Percentiles rank a stretch among this genome's conserved stretches.
phyloP scores from a whole-genome alignment of 345 rosid species.

The Populus deltoides region DNA sequence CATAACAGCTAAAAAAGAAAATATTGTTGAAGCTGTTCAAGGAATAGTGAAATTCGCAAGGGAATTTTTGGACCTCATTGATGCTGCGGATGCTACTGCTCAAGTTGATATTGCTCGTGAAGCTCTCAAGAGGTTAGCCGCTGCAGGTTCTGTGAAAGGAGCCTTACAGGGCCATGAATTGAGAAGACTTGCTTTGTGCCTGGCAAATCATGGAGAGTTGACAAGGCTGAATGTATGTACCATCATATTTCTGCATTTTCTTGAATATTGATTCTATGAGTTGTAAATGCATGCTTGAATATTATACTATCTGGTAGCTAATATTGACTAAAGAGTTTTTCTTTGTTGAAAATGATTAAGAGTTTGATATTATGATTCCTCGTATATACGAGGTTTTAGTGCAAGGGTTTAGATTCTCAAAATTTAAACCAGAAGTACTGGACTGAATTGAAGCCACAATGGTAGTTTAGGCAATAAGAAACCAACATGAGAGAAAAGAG shows the following conservation, averaged over 20 bases:
- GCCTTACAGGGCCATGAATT: constrained; percentile 83
- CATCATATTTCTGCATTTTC: constrained; percentile 1
- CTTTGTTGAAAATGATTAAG: too few species aligned
- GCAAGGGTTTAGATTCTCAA: too few species aligned
- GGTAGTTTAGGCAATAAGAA: too few species aligned
- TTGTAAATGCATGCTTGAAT: constrained; percentile 18
- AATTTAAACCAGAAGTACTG: too few species aligned
- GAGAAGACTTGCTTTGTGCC: constrained; percentile 90
- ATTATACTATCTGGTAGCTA: background rate
- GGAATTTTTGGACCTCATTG: constrained; percentile 96
- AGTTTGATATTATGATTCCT: too few species aligned
- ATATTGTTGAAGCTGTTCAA: constrained; percentile 86
- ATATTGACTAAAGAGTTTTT: too few species aligned
- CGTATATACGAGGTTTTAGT: too few species aligned
- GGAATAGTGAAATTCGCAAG: constrained; percentile 87
- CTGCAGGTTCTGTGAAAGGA: constrained; percentile 96
- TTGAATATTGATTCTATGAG: constrained; percentile 3
- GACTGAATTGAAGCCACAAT: too few species aligned
- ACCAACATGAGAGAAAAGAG: too few species aligned
- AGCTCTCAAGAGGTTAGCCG: constrained; percentile 91
- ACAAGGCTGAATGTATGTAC: constrained; percentile 74
- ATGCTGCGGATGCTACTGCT: constrained; percentile 99
- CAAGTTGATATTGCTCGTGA: constrained; percentile 89
- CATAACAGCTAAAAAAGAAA: constrained; percentile 80
- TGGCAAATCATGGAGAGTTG: constrained; percentile 97